Evolutionary conservation across 352 stramenopile genomes (phyloP), one percentile per base, ranked within the genome.

Genomic region (Phytophthora uliginosa): DNA sequence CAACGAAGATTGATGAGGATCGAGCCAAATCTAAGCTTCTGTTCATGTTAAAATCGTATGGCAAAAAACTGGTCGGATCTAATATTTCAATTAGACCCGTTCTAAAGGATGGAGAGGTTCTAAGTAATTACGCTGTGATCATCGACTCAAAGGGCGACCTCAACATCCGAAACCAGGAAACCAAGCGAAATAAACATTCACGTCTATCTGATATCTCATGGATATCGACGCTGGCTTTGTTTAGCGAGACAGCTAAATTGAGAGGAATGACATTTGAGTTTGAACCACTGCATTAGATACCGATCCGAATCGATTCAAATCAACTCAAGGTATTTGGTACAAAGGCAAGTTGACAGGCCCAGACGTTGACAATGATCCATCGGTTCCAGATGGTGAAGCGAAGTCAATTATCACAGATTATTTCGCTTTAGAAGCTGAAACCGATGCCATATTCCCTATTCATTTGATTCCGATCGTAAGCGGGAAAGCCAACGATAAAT

Each of bases 11-110:
- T 8, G 56, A 62, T 52, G 38, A 62, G 13, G 4, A 17, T 7
- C 3, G 22, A 15, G 34, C 56, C 22, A 52, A 40, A 36, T 20
- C 56, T 6, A 62, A 62, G 36, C 20, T 62, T 10, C 17, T 34
- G 7, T 62, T 62, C 38, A 62, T 62, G 56, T 3, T 62, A 6
- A 62, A 52, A 12, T 12, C 55, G 5, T 62, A 62, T 17, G 10
- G 18, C 3, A 60, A 60, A 18, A n/a, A n/a, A n/a, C n/a, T n/a
- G n/a, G n/a, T n/a, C n/a, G n/a, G n/a, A n/a, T n/a, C n/a, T n/a
- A n/a, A n/a, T n/a, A n/a, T n/a, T n/a, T n/a, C n/a, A n/a, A n/a
- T n/a, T n/a, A n/a, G n/a, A n/a, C n/a, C 55, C 4, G 31, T 62
- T 38, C 18, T 62, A n/a, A 51, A 52, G 17, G 36, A 62, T 62